Evolutionary conservation across 2,329 filamentous ascomycete species (phyloP), one percentile per base, ranked within the genome.

Genomic region (Calcarisporium arbuscula): DNA sequence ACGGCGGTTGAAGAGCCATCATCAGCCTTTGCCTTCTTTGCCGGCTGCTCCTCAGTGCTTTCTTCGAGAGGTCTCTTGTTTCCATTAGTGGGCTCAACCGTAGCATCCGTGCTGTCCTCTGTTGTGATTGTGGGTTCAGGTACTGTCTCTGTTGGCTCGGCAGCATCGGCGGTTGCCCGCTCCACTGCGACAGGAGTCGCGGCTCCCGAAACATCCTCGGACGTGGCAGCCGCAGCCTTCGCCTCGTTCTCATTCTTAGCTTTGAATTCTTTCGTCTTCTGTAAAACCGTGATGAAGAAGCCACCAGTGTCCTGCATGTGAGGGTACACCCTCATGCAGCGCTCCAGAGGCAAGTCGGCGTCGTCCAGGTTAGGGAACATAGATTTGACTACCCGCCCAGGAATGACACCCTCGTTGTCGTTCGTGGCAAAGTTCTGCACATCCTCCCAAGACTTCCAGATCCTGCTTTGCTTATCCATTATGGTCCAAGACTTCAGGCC

Each of bases 251-350:
- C 85, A 16, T 80, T 80, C 58, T 75, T 84, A 8, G 80, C 82
- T 56, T 75, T 83, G 57, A 94, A 88, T 46, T 95, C 92, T 18
- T 77, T 74, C 56, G 82, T 81, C 72, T 98, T 98, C 67, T 95
- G 85, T 14, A 98, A 65, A 1, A 95, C 89, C 1, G 88, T 83
- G 55, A 98, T 95, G 66, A 98, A 98, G 71, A 98, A 98, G 16
- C 84, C 90, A 36, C 92, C 92, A 4, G 92, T 98, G 51, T 98
- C 88, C 61, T 98, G 92, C 54, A 88, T 74, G 59, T 98, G 92
- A 21, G 89, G 85, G 58, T 96, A 98, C 6, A 98, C 80, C 42
- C 92, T 77, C 73, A 96, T 89, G 61, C 90, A 95, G 40, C 84
- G 77, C 51, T 95, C 85, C 14, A 96, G 72, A 12, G 88, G 88